These are phyloP conservation scores for Zangia roseola DNA, from an alignment of 768 basidiomycete genomes.

Conservation along the genomic window DNA sequence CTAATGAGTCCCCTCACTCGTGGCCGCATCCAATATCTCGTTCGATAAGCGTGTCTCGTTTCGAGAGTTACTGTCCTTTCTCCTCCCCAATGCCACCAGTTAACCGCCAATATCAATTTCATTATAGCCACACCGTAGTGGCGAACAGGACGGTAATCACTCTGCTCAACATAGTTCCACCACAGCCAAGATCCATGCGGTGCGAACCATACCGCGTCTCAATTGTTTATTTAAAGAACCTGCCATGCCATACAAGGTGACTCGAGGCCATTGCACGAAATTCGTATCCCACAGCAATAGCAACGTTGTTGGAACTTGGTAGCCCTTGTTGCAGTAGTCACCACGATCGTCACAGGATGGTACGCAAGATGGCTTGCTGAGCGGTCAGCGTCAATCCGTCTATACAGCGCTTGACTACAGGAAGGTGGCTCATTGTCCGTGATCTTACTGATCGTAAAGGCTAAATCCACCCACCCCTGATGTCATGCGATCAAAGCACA, in stretches of 20 bases:
- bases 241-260: slow-evolving; percentile 2
- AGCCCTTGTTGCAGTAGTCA: not conserved
- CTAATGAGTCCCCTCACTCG: no score
- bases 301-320: not conserved
- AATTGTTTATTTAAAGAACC: slow-evolving; percentile 8
- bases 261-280: not conserved
- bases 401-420: slow-evolving; percentile 1
- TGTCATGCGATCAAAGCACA: slow-evolving; percentile 14
- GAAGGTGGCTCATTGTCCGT: slow-evolving; percentile 10
- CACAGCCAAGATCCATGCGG: slow-evolving; percentile 1
- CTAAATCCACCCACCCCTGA: slow-evolving; percentile 22
- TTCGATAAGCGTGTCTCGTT: not conserved
- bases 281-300: not conserved
- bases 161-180: slow-evolving; percentile 1
- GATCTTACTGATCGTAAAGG: slow-evolving; percentile 21
- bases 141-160: not conserved
- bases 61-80: not conserved
- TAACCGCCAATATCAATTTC: no score
- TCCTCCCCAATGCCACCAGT: not conserved
- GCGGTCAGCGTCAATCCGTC: not conserved
- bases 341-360: slow-evolving; percentile 21
- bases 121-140: not conserved
- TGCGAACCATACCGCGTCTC: not conserved
- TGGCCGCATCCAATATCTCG: no score
- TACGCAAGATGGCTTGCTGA: not conserved